Conservation (phyloP, 768 basidiomycete species). For the Hericium alpestre region DNA sequence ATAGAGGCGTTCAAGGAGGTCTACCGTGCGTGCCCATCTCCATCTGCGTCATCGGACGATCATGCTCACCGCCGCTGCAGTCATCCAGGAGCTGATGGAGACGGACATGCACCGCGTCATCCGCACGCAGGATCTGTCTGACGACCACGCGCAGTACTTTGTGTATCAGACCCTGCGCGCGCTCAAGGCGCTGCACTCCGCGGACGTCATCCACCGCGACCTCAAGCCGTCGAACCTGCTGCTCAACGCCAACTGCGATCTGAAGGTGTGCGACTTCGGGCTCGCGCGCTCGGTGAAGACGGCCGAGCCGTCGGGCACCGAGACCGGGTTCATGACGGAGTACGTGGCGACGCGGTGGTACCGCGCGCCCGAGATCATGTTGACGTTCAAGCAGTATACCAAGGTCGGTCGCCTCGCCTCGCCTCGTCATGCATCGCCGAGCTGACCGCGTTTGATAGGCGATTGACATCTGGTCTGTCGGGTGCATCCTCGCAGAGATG, state of each 20-base stretch:
- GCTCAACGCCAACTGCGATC: slow-evolving; percentile 94
- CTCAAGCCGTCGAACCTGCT: slow-evolving; percentile 95
- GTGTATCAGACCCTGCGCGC: slow-evolving; percentile 92
- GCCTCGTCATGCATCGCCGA: slow-evolving; percentile 25
- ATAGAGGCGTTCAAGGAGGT: slow-evolving; percentile 84
- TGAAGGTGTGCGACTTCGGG: slow-evolving; percentile 94
- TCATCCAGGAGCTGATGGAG: slow-evolving; percentile 90
- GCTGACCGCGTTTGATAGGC: slow-evolving; percentile 34
- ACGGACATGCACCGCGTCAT: slow-evolving; percentile 97
- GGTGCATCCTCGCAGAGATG: slow-evolving; percentile 92
- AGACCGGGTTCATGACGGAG: slow-evolving; percentile 90
- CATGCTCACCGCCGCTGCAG: slow-evolving; percentile 24
- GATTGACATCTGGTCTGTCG: slow-evolving; percentile 84
- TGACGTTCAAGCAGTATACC: slow-evolving; percentile 97
- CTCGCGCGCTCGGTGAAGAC: slow-evolving; percentile 84
- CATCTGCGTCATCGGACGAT: background rate
- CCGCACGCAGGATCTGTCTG: slow-evolving; percentile 86
- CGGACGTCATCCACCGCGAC: slow-evolving; percentile 93
- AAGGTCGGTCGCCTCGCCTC: slow-evolving; percentile 50
- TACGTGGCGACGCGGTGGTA: slow-evolving; percentile 99
- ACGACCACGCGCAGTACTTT: slow-evolving; percentile 93
- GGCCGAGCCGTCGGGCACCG: slow-evolving; percentile 74
- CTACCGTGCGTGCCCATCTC: slow-evolving; percentile 39
- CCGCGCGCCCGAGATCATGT: slow-evolving; percentile 97
- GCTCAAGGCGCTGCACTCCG: slow-evolving; percentile 91